Conservation (phyloP, 2,329 filamentous ascomycete genomes). For the Cercospora sesami region DNA sequence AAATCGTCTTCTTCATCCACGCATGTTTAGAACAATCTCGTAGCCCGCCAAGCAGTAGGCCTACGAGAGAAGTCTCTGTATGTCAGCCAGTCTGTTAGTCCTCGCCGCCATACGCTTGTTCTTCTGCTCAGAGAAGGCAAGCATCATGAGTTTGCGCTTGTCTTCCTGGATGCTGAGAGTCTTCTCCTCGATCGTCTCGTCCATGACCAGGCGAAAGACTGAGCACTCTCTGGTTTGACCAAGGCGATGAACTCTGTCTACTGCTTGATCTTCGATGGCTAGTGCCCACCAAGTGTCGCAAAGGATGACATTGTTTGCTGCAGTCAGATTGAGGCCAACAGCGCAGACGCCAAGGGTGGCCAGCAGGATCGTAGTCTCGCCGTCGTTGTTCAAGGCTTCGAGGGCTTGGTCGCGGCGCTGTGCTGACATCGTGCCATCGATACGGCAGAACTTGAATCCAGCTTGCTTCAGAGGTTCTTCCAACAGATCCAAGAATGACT, state of each 20-base stretch:
- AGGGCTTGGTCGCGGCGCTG: conserved; percentile 71
- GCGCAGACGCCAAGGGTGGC: conserved; percentile 80
- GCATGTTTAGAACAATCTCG: background rate
- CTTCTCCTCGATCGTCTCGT: conserved; percentile 75
- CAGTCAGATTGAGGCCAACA: conserved; percentile 81
- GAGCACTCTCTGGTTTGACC: conserved; percentile 78
- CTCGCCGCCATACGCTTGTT: conserved; percentile 54
- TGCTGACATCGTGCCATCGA: conserved; percentile 78
- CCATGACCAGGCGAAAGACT: conserved; percentile 79
- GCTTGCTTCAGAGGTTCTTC: conserved; percentile 64
- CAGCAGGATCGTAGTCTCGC: conserved; percentile 71
- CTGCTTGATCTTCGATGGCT: conserved; percentile 86
- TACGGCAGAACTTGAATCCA: conserved; percentile 65
- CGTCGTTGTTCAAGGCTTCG: conserved; percentile 64
- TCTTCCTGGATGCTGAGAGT: conserved; percentile 76
- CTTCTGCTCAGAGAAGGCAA: conserved; percentile 74
- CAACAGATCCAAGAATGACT: conserved; percentile 69
- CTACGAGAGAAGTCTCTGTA: conserved; percentile 42
- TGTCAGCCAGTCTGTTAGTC: conserved; percentile 49
- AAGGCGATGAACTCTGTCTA: conserved; percentile 82
- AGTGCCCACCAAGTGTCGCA: conserved; percentile 84
- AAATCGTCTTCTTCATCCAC: background rate
- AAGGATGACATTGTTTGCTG: conserved; percentile 81
- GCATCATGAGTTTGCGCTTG: conserved; percentile 74
- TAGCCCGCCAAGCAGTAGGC: background rate